Base-by-base conservation (phyloP, 768 basidiomycete species). In the Mycena polygramma region DNA sequence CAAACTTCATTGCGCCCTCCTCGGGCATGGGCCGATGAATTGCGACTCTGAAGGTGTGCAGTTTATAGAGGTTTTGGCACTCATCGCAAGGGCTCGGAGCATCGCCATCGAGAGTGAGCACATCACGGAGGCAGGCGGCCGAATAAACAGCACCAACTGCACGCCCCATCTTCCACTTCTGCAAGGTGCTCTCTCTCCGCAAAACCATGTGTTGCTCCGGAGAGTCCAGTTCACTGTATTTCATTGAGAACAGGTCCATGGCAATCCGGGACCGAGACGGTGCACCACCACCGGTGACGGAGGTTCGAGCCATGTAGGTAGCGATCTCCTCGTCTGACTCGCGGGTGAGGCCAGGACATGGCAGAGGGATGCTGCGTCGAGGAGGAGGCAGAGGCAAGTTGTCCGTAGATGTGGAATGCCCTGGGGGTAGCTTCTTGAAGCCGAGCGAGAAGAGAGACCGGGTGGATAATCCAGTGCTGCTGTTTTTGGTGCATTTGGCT, bases 1-100 rank as follows among this genome's bases (percentile, higher is more conserved):
- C 66, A 64, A 55, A 73, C 51, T 72, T 75, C 70, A 74, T 69
- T 17, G 72, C 59, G 14, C 45, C 55, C 24, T 76, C 74, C 3
- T 45, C 39, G 2, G 73, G 75, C 55, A 70, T 57, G 1, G 39
- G 57, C 7, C 67, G 63, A n/a, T 66, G 59, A 22, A 76, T 48
- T 6, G 61, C 62, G 17, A 58, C 54, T 22, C 63, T 57, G 63
- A 76, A 76, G 0, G 59, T 58, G 54, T 73, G 74, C 7, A 62
- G 7, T 35, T 58, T 30, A 17, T 58, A 53, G 0, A 75, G 70
- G 4, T 20, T 15, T 5, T 37, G 2, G 43, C 74, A 74, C 24
- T 43, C 63, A 2, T 43, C 22, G 39, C 74, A 75, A 0, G 73
- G 62, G 8, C 19, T 0, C 0, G 66, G 62, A 2, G 64, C 63